phyloP scores from a whole-genome alignment of 78 protist genomes.

The Dictyostelium intermedium region DNA sequence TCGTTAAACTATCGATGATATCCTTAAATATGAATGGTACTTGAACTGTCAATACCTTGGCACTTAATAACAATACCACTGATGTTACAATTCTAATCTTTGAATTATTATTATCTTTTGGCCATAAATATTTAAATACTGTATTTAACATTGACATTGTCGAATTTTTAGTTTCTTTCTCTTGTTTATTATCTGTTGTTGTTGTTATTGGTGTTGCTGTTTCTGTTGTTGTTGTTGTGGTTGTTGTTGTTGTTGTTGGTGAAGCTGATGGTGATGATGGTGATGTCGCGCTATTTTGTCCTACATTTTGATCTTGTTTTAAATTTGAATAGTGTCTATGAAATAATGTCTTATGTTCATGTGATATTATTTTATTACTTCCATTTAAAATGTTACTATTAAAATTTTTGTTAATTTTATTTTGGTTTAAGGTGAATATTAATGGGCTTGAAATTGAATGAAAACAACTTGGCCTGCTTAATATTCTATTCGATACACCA shows the following conservation, averaged over 20 bases:
- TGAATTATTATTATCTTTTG: conserved; percentile 58
- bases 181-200: neutral
- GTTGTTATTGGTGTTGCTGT: neutral
- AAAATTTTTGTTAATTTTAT: neutral
- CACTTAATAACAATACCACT: conserved; percentile 29
- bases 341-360: neutral
- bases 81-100: conserved; percentile 61
- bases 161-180: conserved; percentile 54
- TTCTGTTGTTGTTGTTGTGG: neutral
- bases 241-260: neutral
- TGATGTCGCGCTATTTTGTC: neutral
- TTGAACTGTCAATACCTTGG: conserved; percentile 67
- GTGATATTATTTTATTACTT: neutral
- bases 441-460: neutral
- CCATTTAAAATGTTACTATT: neutral
- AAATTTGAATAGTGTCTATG: neutral
- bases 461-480: neutral
- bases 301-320: neutral
- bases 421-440: neutral
- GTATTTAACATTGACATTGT: conserved; percentile 51
- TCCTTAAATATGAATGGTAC: conserved; percentile 92
- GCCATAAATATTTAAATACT: conserved; percentile 63
- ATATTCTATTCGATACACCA: neutral
- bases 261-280: neutral
- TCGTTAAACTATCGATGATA: conserved; percentile 85